Evolutionary conservation across 257 asterid species (phyloP).

Genomic region (Solanum okadae): DNA sequence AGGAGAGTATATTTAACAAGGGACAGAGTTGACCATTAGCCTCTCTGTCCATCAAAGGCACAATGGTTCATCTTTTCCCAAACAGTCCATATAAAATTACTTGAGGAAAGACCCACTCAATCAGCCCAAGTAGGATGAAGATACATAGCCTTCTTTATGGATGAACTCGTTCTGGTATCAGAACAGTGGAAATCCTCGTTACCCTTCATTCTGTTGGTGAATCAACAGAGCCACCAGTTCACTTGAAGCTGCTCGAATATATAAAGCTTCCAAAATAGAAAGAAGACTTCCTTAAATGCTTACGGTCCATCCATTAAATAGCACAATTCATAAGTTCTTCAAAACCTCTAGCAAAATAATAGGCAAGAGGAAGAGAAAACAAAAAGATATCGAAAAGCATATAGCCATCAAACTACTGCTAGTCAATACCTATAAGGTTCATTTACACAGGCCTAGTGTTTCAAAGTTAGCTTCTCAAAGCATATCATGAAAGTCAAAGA

Average conservation of each 20-base stretch:
- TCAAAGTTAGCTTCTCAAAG: background rate
- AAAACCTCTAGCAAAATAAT: background rate
- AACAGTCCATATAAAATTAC: background rate
- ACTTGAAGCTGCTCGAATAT: background rate
- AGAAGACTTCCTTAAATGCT: background rate
- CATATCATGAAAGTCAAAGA: background rate
- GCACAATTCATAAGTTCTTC: background rate
- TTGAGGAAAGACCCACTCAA: background rate
- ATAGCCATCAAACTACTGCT: background rate
- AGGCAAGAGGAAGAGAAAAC: background rate
- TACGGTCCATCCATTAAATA: background rate
- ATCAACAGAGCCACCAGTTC: background rate
- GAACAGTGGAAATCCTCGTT: background rate
- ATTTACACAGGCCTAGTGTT: background rate
- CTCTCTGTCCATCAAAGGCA: background rate
- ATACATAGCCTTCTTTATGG: background rate
- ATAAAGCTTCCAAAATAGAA: background rate
- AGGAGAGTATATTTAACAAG: background rate
- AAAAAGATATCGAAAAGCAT: background rate
- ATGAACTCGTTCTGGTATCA: background rate
- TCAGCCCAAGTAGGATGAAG: background rate
- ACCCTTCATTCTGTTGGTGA: background rate
- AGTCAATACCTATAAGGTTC: background rate
- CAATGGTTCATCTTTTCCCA: background rate
- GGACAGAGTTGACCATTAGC: background rate